Evolutionary conservation across 768 basidiomycete genomes (phyloP).

Genomic region (Mycena alexandri): DNA sequence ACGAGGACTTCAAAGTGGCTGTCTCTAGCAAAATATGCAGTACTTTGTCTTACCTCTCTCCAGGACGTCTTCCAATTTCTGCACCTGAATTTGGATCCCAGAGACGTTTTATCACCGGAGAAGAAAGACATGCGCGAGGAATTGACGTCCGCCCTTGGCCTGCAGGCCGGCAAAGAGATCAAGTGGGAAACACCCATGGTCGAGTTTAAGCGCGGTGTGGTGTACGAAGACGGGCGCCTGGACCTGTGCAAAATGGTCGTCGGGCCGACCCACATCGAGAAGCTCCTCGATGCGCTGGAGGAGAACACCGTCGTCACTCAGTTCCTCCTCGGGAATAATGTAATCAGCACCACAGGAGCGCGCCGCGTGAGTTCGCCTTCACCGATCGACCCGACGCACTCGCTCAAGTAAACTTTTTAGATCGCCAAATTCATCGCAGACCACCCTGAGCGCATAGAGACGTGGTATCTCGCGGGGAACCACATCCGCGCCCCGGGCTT

Average conservation of each 20-base stretch:
- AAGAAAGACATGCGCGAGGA: slow-evolving; percentile 23
- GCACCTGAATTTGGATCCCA: slow-evolving; percentile 31
- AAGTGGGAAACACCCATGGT: slow-evolving; percentile 36
- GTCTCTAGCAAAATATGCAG: not conserved
- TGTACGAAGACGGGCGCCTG: slow-evolving; percentile 36
- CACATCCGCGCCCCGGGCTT: slow-evolving; percentile 29
- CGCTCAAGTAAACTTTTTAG: no score
- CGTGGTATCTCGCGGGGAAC: slow-evolving; percentile 38
- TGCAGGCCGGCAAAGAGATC: slow-evolving; percentile 24
- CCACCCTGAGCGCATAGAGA: slow-evolving; percentile 36
- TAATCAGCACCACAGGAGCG: slow-evolving; percentile 35
- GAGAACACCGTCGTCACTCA: slow-evolving; percentile 30
- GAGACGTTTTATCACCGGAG: slow-evolving; percentile 25
- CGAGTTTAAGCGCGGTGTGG: slow-evolving; percentile 37
- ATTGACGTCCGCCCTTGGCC: slow-evolving; percentile 20
- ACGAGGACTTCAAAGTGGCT: slow-evolving; percentile 26
- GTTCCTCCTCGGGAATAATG: slow-evolving; percentile 39
- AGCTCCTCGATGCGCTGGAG: slow-evolving; percentile 36
- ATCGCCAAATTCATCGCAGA: slow-evolving; percentile 34
- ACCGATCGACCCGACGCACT: no score
- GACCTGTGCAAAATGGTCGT: slow-evolving; percentile 40
- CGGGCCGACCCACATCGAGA: slow-evolving; percentile 37
- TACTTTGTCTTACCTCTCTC: not conserved
- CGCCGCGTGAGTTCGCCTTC: no score
- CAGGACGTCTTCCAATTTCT: slow-evolving; percentile 35